These are phyloP conservation scores for Apiospora pterosperma DNA, from an alignment of 2,329 filamentous ascomycete genomes.

Conservation along the genomic window DNA sequence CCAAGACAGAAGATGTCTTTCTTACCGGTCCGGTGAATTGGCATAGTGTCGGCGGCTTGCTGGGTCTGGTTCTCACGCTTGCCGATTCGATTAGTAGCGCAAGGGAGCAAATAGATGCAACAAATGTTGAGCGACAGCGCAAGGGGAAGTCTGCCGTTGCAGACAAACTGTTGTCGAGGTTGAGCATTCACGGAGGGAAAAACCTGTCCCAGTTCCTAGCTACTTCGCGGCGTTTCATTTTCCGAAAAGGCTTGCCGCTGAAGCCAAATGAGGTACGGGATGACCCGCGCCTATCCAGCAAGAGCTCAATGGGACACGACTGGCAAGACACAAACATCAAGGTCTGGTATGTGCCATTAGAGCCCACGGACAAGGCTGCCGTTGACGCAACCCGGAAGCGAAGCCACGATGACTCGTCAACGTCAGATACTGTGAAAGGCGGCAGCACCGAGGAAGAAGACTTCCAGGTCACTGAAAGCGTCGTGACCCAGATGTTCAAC, in stretches of 20 bases:
- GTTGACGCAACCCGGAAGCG: slow-evolving; percentile 29
- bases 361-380: slow-evolving; percentile 21
- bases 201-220: slow-evolving; percentile 80
- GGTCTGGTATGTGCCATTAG: slow-evolving; percentile 77
- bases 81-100: slow-evolving; percentile 61
- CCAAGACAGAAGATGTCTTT: slow-evolving; percentile 74
- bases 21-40: slow-evolving; percentile 75
- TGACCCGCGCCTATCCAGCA: slow-evolving; percentile 33
- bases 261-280: slow-evolving; percentile 62
- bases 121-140: slow-evolving; percentile 35
- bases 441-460: slow-evolving; percentile 31
- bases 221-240: slow-evolving; percentile 80
- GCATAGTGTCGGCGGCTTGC: slow-evolving; percentile 73
- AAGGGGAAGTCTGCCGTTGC: slow-evolving; percentile 23
- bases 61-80: slow-evolving; percentile 81
- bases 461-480: slow-evolving; percentile 51
- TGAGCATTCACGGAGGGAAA: slow-evolving; percentile 74
- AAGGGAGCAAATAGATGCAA: slow-evolving; percentile 34
- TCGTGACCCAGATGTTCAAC: slow-evolving; percentile 77
- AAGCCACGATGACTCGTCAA: slow-evolving; percentile 41
- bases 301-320: slow-evolving; percentile 57
- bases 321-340: slow-evolving; percentile 74
- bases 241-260: slow-evolving; percentile 79
- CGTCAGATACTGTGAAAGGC: background rate
- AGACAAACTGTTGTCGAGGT: slow-evolving; percentile 22